Conservation (phyloP, 192 early-diverging fungal genomes). For the Chytriomyces confervae region DNA sequence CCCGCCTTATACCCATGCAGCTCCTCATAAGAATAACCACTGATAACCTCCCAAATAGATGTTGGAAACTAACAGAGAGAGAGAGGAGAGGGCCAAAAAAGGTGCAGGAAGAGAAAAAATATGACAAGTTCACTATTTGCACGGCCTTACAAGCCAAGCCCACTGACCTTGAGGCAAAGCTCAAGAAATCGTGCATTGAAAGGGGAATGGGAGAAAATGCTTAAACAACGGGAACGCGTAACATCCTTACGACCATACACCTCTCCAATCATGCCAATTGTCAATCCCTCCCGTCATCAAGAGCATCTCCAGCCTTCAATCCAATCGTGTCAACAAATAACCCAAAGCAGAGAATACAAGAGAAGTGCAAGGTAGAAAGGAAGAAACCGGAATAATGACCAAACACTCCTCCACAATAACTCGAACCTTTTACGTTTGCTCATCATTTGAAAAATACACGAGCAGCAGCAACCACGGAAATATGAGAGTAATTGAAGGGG, state of each 20-base stretch:
- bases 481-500: slow-evolving; percentile 1
- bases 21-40: not conserved
- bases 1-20: slow-evolving; percentile 21
- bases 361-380: no score
- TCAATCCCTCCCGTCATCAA: no score
- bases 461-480: not conserved
- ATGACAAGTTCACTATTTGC: slow-evolving; percentile 12
- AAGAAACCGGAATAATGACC: no score
- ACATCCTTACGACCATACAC: no score
- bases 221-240: not conserved
- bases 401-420: not conserved
- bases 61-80: not conserved
- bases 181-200: slow-evolving; percentile 33
- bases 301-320: no score
- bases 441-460: slow-evolving; percentile 13
- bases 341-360: no score
- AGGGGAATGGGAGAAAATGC: not conserved
- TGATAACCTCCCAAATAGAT: not conserved
- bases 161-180: slow-evolving; percentile 6
- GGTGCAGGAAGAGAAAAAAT: not conserved
- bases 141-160: slow-evolving; percentile 30
- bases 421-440: slow-evolving; percentile 31
- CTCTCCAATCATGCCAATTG: no score
- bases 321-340: no score
- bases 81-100: not conserved